Evolutionary conservation across 2,329 filamentous ascomycete species (phyloP).

Genomic region (Epichloe gansuensis): DNA sequence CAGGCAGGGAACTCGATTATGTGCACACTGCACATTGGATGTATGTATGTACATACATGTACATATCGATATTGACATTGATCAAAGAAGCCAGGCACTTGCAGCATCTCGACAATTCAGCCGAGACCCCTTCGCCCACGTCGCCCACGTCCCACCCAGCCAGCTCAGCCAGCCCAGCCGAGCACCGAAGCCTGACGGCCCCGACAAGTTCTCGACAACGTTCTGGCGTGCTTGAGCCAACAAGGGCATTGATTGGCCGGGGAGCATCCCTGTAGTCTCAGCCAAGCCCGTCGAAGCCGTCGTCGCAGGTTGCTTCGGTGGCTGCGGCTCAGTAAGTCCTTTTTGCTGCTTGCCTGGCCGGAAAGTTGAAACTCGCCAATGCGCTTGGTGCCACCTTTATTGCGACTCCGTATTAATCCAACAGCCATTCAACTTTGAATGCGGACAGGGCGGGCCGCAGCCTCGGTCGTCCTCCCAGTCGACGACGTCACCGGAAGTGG

Average conservation of each 20-base stretch:
- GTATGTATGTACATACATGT: too few species aligned
- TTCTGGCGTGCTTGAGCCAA: too few species aligned
- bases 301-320: neutral
- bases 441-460: neutral
- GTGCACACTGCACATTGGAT: neutral
- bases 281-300: neutral
- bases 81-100: too few species aligned
- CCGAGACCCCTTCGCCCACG: too few species aligned
- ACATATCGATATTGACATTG: too few species aligned
- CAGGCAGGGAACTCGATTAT: neutral
- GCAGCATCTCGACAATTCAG: neutral
- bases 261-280: neutral
- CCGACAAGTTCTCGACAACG: too few species aligned
- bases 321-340: neutral
- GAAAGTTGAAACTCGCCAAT: slow-evolving; percentile 4
- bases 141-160: neutral
- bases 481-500: too few species aligned
- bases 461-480: too few species aligned
- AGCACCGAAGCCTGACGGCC: too few species aligned
- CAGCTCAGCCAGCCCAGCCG: neutral
- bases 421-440: neutral
- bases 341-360: neutral
- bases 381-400: neutral
- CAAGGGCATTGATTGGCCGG: too few species aligned
- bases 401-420: too few species aligned